Evolutionary conservation across 2,329 filamentous ascomycete species (phyloP).

Genomic region (Phaeosphaeria sp.): DNA sequence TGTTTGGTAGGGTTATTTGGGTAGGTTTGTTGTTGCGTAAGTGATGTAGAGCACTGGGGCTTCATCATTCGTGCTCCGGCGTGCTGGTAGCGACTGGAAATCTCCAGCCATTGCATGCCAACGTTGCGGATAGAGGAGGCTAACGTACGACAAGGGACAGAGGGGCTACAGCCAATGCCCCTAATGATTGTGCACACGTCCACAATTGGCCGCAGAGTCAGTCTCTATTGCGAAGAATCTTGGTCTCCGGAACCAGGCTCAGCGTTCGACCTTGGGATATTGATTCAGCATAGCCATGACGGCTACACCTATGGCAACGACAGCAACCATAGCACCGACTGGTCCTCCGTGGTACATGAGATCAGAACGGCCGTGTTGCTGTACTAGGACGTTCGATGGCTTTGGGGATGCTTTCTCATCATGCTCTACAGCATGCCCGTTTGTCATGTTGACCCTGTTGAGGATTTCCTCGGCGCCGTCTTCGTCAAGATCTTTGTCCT

Average conservation of each 20-base stretch:
- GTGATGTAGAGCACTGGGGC: background rate
- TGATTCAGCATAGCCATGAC: constrained; percentile 52
- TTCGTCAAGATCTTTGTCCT: constrained; percentile 37
- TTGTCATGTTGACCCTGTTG: constrained; percentile 30
- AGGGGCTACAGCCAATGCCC: no score
- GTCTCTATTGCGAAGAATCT: constrained; percentile 6
- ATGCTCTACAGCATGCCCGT: constrained; percentile 37
- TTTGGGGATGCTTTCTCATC: constrained; percentile 28
- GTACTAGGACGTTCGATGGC: constrained; percentile 33
- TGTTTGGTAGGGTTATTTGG: constrained; percentile 7
- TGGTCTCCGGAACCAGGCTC: constrained; percentile 26
- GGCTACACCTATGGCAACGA: constrained; percentile 50
- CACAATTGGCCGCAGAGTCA: no score
- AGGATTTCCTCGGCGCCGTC: constrained; percentile 29
- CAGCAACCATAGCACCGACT: constrained; percentile 47
- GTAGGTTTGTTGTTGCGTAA: background rate
- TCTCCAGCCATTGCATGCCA: background rate
- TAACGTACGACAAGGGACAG: no score
- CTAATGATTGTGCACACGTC: no score
- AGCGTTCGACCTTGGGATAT: constrained; percentile 55
- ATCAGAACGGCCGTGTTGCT: constrained; percentile 33
- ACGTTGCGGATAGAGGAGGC: background rate
- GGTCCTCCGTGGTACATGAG: constrained; percentile 46
- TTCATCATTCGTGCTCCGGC: background rate
- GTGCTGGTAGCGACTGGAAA: background rate